Base-by-base conservation (phyloP, 2,329 filamentous ascomycete species). In the Fusarium penzigii region DNA sequence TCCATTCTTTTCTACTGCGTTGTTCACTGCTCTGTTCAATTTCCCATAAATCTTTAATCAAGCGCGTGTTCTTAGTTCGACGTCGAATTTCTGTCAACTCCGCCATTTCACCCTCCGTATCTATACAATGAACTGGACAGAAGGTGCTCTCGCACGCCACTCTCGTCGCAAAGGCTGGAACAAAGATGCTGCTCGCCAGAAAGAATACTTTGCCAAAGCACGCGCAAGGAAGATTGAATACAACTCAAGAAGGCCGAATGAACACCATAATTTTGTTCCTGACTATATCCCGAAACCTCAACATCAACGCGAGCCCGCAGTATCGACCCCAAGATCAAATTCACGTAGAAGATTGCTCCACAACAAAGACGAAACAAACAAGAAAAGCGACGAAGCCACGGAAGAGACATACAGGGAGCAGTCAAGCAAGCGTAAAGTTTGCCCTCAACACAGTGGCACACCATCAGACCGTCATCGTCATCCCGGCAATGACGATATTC, bases 111-210 rank as follows among this genome's bases (percentile, higher is more conserved):
- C 29, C 25, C 29, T 58, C 32, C 40, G 11, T 32, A 32, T 11
- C 29, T 11, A 11, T 32, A 32, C 29, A 6, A 77, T 77, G 74
- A 77, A 77, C 57, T 75, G 75, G 72, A 75, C 69, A 3, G 71
- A 72, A 54, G 71, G 72, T 10, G 55, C 64, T 34, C 68, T 74
- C 17, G 65, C 71, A 41, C 71, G 73, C 9, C 67, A 75, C 52
- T 66, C 68, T 25, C 66, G 66, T 36, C 64, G 66, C 7, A 71
- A 65, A 45, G 63, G 65, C 13, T 70, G 61, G 63, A 68, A 69
- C 17, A 55, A 64, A 29, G 70, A 74, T 39, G 51, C 58, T 16
- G 62, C 66, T 17, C 70, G 67, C 14, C 74, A 76, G 55, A 71
- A 68, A 42, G 57, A 70, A 47, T 69, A 71, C 48, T 76, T 76